Percentiles rank a stretch among this genome's conserved stretches.
Conservation (phyloP, 768 basidiomycete genomes). For the Trametes coccinea region DNA sequence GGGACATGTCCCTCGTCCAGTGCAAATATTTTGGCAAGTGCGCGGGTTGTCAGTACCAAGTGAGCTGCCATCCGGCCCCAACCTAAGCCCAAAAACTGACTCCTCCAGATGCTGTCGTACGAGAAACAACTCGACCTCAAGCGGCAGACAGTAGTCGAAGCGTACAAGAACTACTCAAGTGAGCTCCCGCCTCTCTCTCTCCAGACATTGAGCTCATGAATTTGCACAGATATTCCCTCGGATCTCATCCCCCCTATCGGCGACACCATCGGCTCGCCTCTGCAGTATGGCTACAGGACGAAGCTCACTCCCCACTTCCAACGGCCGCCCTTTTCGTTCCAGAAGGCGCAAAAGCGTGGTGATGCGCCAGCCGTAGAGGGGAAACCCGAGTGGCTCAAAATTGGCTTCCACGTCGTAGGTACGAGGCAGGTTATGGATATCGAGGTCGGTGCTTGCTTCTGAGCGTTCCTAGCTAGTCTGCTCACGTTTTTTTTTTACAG, state of each 20-base stretch:
- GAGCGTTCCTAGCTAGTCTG: not conserved
- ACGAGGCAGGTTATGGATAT: conserved; percentile 82
- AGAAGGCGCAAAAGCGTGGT: conserved; percentile 28
- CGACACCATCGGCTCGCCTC: conserved; percentile 81
- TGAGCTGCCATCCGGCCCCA: conserved; percentile 25
- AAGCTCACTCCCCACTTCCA: conserved; percentile 99
- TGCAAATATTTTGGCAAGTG: conserved; percentile 91
- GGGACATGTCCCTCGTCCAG: conserved; percentile 63
- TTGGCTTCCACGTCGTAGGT: conserved; percentile 87
- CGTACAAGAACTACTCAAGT: conserved; percentile 78
- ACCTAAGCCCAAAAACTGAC: no score
- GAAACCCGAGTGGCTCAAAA: conserved; percentile 70
- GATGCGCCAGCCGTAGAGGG: conserved; percentile 9
- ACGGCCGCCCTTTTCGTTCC: conserved; percentile 52
- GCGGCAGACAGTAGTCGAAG: conserved; percentile 79
- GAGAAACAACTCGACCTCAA: conserved; percentile 85
- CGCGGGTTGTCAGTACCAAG: conserved; percentile 95
- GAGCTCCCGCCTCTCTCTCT: conserved; percentile 4
- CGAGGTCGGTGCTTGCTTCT: conserved; percentile 53
- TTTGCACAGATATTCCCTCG: conserved; percentile 50
- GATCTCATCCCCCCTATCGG: conserved; percentile 62
- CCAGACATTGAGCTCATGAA: not conserved
- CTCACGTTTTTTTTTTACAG: conserved; percentile 37
- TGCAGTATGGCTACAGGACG: conserved; percentile 90
- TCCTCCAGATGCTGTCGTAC: conserved; percentile 72